A percentile compares a stretch with the other conserved stretches of the same genome.
These are phyloP conservation scores for Euclidium syriacum DNA, from an alignment of 345 rosid species.

Conservation along the genomic window DNA sequence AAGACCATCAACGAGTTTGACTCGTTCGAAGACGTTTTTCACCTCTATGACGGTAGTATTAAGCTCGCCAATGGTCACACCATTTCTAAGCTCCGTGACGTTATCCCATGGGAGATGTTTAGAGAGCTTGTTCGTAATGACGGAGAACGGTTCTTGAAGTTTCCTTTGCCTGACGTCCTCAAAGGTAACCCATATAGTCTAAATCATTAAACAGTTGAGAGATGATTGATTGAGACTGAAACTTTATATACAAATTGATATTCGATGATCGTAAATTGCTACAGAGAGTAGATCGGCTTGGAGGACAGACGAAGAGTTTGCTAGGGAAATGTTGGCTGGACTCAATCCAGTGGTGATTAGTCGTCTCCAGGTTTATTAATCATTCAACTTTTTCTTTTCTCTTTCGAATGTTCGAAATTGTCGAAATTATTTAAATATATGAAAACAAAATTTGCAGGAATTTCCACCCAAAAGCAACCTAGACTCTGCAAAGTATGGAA, in stretches of 20 bases:
- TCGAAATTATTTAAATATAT: background rate
- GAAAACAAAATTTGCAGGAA: conserved; percentile 40
- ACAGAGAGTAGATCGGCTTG: conserved; percentile 49
- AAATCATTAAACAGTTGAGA: background rate
- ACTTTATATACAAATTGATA: background rate
- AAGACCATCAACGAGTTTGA: conserved; percentile 84
- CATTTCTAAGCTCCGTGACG: conserved; percentile 45
- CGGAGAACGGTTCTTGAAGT: conserved; percentile 65
- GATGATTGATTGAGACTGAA: background rate
- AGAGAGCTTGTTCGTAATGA: conserved; percentile 78
- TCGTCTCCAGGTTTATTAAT: conserved; percentile 27
- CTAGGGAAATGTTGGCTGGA: conserved; percentile 83
- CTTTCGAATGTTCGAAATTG: background rate
- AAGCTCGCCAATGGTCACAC: conserved; percentile 33
- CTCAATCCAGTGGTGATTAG: conserved; percentile 63
- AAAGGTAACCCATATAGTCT: conserved; percentile 44
- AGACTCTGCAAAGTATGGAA: conserved; percentile 50
- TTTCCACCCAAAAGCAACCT: conserved; percentile 75
- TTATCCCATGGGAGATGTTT: conserved; percentile 83
- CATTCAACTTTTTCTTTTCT: background rate
- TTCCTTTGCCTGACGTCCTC: conserved; percentile 80
- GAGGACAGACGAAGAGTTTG: conserved; percentile 76
- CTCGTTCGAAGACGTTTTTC: conserved; percentile 56
- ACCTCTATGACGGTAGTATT: conserved; percentile 67
- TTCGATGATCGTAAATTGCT: background rate